Conservation (phyloP, 139 green algal species). For the Diplosphaera chodatii region DNA sequence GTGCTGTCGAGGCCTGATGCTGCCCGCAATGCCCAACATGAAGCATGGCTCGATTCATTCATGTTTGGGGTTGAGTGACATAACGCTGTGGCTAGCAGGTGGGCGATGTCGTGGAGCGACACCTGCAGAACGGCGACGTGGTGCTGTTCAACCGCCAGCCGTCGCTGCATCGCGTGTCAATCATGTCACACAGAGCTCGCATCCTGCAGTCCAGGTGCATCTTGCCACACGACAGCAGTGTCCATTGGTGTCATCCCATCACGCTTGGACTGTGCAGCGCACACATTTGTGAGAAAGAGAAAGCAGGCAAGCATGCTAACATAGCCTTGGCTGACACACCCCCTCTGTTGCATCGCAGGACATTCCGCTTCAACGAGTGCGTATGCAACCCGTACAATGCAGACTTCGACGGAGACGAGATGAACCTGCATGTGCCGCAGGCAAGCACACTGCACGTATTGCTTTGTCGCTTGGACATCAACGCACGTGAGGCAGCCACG, state of each 20-base stretch:
- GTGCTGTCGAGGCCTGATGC: no score
- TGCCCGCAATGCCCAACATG: no score
- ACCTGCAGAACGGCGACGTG: constrained; percentile 90
- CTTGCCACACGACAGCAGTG: neutral
- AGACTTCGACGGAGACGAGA: constrained; percentile 99
- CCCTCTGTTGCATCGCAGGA: constrained; percentile 42
- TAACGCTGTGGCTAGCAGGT: constrained; percentile 17
- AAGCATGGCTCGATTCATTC: no score
- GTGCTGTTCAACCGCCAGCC: constrained; percentile 99
- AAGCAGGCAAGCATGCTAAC: no score
- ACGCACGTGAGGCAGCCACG: no score
- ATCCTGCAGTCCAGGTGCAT: constrained; percentile 68
- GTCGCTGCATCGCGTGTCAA: constrained; percentile 92
- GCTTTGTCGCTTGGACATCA: no score
- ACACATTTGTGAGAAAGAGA: no score
- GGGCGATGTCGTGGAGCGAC: constrained; percentile 88
- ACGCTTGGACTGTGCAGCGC: no score
- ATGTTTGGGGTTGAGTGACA: no score
- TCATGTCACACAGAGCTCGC: constrained; percentile 90
- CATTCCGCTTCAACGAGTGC: constrained; percentile 98
- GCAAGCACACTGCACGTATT: no score
- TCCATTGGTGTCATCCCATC: no score
- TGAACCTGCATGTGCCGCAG: constrained; percentile 98
- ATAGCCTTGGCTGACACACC: no score
- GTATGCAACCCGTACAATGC: constrained; percentile 97